phyloP scores from a whole-genome alignment of 805 yeast species.

The Yamadazyma endophytica region DNA sequence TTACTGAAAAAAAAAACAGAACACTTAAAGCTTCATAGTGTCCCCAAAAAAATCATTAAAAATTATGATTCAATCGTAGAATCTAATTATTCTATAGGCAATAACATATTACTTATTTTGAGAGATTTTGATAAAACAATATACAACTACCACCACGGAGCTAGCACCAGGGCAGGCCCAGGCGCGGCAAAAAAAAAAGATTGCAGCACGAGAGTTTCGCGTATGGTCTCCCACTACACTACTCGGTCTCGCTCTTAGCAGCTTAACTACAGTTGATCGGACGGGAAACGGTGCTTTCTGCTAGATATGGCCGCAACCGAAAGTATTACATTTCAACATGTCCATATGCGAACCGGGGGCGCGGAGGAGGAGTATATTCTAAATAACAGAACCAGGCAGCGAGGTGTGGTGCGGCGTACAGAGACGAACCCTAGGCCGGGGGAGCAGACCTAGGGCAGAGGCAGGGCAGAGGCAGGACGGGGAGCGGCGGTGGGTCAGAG shows the following conservation, averaged over 20 bases:
- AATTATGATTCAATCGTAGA: too few relatives aligned
- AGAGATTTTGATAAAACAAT: too few relatives aligned
- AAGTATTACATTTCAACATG: constrained; percentile 4
- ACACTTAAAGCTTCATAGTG: too few relatives aligned
- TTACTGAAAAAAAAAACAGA: too few relatives aligned
- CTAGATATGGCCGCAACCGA: constrained; percentile 59
- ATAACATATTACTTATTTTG: too few relatives aligned
- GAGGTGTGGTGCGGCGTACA: too few relatives aligned
- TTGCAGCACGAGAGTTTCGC: constrained; percentile 56
- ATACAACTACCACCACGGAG: neutral
- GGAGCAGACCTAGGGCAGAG: too few relatives aligned
- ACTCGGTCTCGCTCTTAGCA: constrained; percentile 56
- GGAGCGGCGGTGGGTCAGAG: too few relatives aligned
- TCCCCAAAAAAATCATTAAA: too few relatives aligned
- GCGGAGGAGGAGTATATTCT: constrained; percentile 1
- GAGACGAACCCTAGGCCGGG: too few relatives aligned
- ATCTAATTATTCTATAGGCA: too few relatives aligned
- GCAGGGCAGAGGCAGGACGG: too few relatives aligned
- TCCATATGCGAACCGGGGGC: constrained; percentile 1
- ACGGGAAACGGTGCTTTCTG: constrained; percentile 60
- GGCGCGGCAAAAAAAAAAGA: constrained; percentile 29
- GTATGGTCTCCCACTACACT: constrained; percentile 56
- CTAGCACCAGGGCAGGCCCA: neutral
- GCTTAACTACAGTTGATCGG: constrained; percentile 59
- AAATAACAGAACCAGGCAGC: neutral